Evolutionary conservation across 1,139 yeast genomes (phyloP).

Genomic region (Casaregolazyma lundiana): DNA sequence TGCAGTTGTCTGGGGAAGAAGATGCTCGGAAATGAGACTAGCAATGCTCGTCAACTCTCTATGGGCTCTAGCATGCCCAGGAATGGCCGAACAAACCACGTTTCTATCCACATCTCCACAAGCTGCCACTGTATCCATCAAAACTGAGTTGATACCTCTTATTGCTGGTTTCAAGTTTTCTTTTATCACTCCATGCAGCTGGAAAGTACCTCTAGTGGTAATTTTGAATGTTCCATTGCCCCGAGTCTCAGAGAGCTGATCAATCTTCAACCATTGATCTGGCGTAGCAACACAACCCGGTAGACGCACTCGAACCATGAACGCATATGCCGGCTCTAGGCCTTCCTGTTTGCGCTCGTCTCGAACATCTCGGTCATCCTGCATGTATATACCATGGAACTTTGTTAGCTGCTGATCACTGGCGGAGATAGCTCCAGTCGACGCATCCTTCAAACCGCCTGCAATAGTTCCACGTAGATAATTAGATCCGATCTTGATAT

Average conservation of each 20-base stretch:
- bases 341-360: constrained; percentile 91
- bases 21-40: constrained; percentile 65
- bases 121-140: constrained; percentile 94
- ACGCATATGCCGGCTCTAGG: constrained; percentile 88
- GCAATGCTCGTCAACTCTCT: constrained; percentile 65
- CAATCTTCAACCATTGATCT: constrained; percentile 80
- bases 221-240: constrained; percentile 94
- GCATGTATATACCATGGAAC: constrained; percentile 98
- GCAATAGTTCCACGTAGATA: constrained; percentile 91
- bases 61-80: constrained; percentile 79
- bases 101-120: constrained; percentile 99
- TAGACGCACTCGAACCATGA: constrained; percentile 93
- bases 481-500: constrained; percentile 82
- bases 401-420: constrained; percentile 91
- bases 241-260: constrained; percentile 71
- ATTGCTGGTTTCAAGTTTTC: constrained; percentile 85
- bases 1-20: constrained; percentile 89
- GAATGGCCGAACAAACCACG: constrained; percentile 86
- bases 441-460: constrained; percentile 72
- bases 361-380: constrained; percentile 94
- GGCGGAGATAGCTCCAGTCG: constrained; percentile 92
- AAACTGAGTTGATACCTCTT: constrained; percentile 85
- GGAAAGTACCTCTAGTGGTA: constrained; percentile 97
- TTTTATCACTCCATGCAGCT: constrained; percentile 91
- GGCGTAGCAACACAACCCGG: constrained; percentile 94